These are phyloP conservation scores for Pseudogymnoascus sp. DNA, from an alignment of 2,329 filamentous ascomycete genomes.

Conservation along the genomic window DNA sequence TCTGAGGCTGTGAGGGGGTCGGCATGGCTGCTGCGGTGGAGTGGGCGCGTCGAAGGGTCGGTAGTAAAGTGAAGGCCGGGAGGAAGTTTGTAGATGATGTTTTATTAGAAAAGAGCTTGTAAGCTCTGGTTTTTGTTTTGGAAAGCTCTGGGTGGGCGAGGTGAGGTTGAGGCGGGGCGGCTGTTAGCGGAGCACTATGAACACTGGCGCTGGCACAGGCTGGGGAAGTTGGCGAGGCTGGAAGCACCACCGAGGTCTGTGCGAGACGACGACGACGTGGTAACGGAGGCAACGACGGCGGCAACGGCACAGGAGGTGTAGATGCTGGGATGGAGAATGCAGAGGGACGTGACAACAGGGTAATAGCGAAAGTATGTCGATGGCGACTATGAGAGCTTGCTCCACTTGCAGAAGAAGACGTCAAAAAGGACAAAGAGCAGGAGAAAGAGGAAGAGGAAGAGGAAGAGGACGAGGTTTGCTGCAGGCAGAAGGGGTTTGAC, in stretches of 20 bases:
- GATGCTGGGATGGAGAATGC: not conserved
- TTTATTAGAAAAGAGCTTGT: slow-evolving; percentile 5
- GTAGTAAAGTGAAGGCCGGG: not conserved
- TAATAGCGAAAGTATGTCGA: not conserved
- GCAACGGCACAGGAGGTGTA: not conserved
- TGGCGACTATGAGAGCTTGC: not conserved
- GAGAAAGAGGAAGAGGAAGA: not conserved
- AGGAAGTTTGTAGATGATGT: slow-evolving; percentile 4
- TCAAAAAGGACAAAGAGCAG: not conserved
- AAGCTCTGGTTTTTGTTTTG: not conserved
- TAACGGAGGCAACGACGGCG: not conserved
- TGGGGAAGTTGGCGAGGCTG: not conserved
- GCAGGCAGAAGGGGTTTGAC: not conserved
- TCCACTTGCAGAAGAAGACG: not conserved
- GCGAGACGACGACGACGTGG: not conserved
- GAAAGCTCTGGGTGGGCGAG: not conserved
- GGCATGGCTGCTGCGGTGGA: slow-evolving; percentile 20
- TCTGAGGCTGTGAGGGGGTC: slow-evolving; percentile 27
- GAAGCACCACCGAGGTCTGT: not conserved
- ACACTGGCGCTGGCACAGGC: not conserved
- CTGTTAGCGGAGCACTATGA: slow-evolving; percentile 4
- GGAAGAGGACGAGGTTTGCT: not conserved
- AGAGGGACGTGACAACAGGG: not conserved
- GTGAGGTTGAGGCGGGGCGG: slow-evolving; percentile 2
- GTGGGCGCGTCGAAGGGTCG: not conserved